phyloP scores from a whole-genome alignment of 2,329 filamentous ascomycete genomes.

The Talaromyces albobiverticillius region DNA sequence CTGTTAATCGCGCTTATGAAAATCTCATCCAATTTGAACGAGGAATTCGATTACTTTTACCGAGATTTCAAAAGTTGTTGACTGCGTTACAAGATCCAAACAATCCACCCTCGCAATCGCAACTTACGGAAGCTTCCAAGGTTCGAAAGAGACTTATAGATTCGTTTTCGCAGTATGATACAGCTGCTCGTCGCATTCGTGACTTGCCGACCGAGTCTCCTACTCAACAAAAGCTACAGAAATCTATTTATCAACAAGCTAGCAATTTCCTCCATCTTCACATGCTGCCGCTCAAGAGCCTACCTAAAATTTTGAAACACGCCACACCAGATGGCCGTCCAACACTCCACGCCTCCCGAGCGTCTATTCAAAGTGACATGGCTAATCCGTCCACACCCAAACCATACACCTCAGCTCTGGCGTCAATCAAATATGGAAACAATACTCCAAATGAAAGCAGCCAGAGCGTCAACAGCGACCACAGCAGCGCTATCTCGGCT shows the following conservation, averaged over 20 bases:
- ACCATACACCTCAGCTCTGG: constrained; percentile 48
- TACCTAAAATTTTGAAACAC: constrained; percentile 66
- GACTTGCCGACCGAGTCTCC: constrained; percentile 71
- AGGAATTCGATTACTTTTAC: constrained; percentile 77
- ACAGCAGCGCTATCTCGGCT: constrained; percentile 59
- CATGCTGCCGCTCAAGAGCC: constrained; percentile 80
- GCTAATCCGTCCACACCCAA: constrained; percentile 22
- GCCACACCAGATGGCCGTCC: constrained; percentile 51
- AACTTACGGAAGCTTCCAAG: constrained; percentile 82
- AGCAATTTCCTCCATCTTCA: constrained; percentile 82
- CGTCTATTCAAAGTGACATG: constrained; percentile 21
- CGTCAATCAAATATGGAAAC: constrained; percentile 58
- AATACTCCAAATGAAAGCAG: constrained; percentile 48
- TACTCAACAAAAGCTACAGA: constrained; percentile 72
- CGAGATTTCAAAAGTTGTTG: constrained; percentile 78
- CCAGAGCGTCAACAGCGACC: constrained; percentile 52
- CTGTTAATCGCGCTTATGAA: constrained; percentile 76
- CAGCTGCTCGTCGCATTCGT: constrained; percentile 74
- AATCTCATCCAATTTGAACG: constrained; percentile 84
- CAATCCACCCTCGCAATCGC: constrained; percentile 61
- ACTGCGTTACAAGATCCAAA: constrained; percentile 69
- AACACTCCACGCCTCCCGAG: constrained; percentile 21
- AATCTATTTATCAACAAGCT: constrained; percentile 77
- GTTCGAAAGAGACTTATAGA: constrained; percentile 87
- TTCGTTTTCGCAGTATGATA: constrained; percentile 83